Evolutionary conservation across 768 basidiomycete genomes (phyloP).

Genomic region (Tephrocybe sp.): DNA sequence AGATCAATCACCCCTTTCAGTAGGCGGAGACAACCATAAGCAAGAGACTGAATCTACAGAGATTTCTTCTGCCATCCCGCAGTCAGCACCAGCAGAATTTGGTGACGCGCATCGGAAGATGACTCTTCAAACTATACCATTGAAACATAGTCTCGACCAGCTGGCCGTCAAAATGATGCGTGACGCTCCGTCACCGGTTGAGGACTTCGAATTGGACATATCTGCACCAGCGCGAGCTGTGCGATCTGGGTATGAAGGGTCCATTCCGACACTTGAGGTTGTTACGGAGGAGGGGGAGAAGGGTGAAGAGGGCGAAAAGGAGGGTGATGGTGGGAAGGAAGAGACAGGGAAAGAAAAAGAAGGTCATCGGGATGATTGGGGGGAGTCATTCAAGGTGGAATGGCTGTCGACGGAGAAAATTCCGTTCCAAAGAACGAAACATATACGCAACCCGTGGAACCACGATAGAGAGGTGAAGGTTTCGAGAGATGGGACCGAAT

Average conservation of each 20-base stretch:
- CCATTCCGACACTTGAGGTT: constrained; percentile 15
- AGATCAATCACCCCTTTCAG: constrained; percentile 44
- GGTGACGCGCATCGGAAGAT: constrained; percentile 34
- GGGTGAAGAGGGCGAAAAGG: too few relatives aligned
- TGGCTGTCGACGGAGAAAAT: constrained; percentile 76
- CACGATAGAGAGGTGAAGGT: constrained; percentile 80
- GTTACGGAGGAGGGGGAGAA: constrained; percentile 28
- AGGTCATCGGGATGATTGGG: constrained; percentile 73
- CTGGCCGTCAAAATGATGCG: neutral
- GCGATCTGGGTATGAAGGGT: constrained; percentile 14
- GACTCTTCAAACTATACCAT: constrained; percentile 18
- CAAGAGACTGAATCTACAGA: neutral
- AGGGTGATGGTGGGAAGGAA: constrained; percentile 17
- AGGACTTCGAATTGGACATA: constrained; percentile 38
- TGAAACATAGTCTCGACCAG: constrained; percentile 34
- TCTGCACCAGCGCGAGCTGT: constrained; percentile 39
- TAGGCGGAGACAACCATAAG: neutral
- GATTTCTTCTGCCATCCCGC: constrained; percentile 8
- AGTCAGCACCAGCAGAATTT: constrained; percentile 57
- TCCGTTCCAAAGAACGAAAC: constrained; percentile 74
- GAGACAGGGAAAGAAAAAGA: constrained; percentile 12
- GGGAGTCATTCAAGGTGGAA: constrained; percentile 76
- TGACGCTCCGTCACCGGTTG: neutral
- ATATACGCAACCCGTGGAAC: constrained; percentile 93
- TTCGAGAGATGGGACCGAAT: constrained; percentile 88